A percentile compares a stretch with the other conserved stretches of the same genome.
These are phyloP conservation scores for Fusarium fracticaudum DNA, from an alignment of 2,329 filamentous ascomycete species.

Conservation along the genomic window DNA sequence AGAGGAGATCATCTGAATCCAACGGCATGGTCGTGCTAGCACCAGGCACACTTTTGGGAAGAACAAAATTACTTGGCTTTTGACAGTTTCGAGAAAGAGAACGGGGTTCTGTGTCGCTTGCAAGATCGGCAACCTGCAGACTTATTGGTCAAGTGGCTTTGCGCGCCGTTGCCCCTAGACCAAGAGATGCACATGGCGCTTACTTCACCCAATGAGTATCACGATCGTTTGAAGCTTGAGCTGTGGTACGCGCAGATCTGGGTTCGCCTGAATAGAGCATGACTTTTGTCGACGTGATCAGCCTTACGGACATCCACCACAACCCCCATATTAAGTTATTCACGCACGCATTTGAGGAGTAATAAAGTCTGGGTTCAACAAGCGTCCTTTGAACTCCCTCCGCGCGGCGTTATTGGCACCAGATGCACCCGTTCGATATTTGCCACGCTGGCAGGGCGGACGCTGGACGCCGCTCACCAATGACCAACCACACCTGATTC, in stretches of 20 bases:
- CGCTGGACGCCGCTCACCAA: constrained; percentile 38
- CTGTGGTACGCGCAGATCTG: constrained; percentile 35
- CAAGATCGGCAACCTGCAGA: constrained; percentile 32
- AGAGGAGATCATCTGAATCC: background rate
- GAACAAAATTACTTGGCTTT: constrained; percentile 1
- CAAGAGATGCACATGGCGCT: constrained; percentile 34
- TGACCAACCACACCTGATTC: constrained; percentile 41
- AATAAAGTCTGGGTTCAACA: constrained; percentile 7
- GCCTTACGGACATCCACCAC: constrained; percentile 14
- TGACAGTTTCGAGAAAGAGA: constrained; percentile 6
- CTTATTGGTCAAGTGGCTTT: constrained; percentile 11
- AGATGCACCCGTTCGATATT: constrained; percentile 38
- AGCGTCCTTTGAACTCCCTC: background rate
- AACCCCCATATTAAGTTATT: constrained; percentile 8
- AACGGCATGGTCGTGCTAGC: constrained; percentile 2
- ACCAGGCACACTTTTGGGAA: background rate
- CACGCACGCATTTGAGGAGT: constrained; percentile 9
- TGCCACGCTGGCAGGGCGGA: constrained; percentile 46
- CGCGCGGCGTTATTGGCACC: constrained; percentile 22
- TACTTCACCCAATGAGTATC: constrained; percentile 29
- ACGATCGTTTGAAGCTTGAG: constrained; percentile 18
- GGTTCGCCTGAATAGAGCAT: constrained; percentile 17
- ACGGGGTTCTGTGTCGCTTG: constrained; percentile 15
- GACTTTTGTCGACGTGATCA: constrained; percentile 3
- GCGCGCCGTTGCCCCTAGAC: constrained; percentile 19